These are phyloP conservation scores for Phytomonas francai DNA, from an alignment of 208 protist species.

Conservation along the genomic window DNA sequence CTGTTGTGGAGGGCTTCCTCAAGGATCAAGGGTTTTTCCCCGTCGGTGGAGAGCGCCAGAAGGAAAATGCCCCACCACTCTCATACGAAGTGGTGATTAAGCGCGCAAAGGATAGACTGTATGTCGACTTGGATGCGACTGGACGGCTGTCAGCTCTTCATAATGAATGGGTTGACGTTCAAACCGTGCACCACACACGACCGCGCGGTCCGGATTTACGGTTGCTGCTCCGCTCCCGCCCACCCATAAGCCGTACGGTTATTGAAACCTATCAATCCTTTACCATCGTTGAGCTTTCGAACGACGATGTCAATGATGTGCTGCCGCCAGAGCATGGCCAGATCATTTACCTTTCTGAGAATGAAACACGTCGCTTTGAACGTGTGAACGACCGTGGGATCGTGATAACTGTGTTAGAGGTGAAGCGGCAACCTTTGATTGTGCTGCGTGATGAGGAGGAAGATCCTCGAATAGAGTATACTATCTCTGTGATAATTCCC, in stretches of 20 bases:
- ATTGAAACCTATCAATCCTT: conserved; percentile 42
- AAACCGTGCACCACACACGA: conserved; percentile 72
- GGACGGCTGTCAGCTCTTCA: conserved; percentile 53
- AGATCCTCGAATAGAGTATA: conserved; percentile 76
- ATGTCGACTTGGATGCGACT: conserved; percentile 54
- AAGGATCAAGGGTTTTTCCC: conserved; percentile 45
- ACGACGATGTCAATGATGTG: conserved; percentile 79
- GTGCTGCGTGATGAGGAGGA: conserved; percentile 83
- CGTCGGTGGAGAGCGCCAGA: conserved; percentile 3
- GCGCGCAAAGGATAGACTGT: conserved; percentile 58
- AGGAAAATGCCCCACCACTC: conserved; percentile 20
- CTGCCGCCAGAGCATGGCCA: conserved; percentile 81
- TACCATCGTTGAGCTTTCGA: conserved; percentile 54
- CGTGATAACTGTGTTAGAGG: conserved; percentile 51
- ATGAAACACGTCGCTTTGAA: conserved; percentile 74
- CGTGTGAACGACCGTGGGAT: conserved; percentile 47
- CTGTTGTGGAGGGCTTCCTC: conserved; percentile 40
- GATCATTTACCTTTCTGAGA: conserved; percentile 86
- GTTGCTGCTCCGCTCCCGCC: conserved; percentile 67
- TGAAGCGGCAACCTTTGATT: conserved; percentile 82
- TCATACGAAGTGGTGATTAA: conserved; percentile 75
- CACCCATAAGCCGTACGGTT: conserved; percentile 45
- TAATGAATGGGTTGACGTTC: conserved; percentile 68
- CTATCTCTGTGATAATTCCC: conserved; percentile 47
- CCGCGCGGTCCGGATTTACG: conserved; percentile 53